Evolutionary conservation across 1,284 basidiomycete species (phyloP).

Genomic region (Neotropicomus parvogracilis): DNA sequence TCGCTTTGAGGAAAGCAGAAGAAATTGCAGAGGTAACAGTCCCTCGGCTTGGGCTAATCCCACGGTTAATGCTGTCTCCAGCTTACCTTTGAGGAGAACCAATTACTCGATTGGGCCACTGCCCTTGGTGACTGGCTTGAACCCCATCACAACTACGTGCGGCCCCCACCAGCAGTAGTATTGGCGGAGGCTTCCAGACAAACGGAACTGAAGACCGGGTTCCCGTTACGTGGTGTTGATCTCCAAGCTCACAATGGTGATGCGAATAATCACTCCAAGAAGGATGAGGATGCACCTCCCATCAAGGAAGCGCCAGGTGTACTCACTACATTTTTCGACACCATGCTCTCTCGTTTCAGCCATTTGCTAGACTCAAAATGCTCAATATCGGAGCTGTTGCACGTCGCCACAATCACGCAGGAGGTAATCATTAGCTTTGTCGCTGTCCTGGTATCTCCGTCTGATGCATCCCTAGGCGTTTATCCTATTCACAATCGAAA

Average conservation of each 20-base stretch:
- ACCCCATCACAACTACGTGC: slow-evolving; percentile 66
- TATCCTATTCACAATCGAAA: slow-evolving; percentile 61
- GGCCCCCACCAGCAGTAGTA: slow-evolving; percentile 64
- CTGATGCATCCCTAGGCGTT: slow-evolving; percentile 49
- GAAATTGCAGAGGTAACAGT: slow-evolving; percentile 53
- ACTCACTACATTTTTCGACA: slow-evolving; percentile 58
- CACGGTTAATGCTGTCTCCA: slow-evolving; percentile 27
- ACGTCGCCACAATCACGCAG: slow-evolving; percentile 67
- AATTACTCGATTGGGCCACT: slow-evolving; percentile 54
- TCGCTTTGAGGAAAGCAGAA: slow-evolving; percentile 46
- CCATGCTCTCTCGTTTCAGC: slow-evolving; percentile 51
- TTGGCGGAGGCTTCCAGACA: slow-evolving; percentile 70
- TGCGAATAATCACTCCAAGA: slow-evolving; percentile 54
- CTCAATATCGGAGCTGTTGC: slow-evolving; percentile 52
- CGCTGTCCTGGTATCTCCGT: not conserved
- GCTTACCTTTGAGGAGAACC: slow-evolving; percentile 62
- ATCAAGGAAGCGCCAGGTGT: slow-evolving; percentile 57
- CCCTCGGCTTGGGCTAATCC: not conserved
- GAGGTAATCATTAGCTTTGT: slow-evolving; percentile 46
- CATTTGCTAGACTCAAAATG: slow-evolving; percentile 37
- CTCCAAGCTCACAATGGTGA: slow-evolving; percentile 43
- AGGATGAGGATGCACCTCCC: slow-evolving; percentile 63
- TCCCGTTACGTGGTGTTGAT: slow-evolving; percentile 61
- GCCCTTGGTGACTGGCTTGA: slow-evolving; percentile 69
- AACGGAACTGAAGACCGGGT: slow-evolving; percentile 64